Base-by-base conservation (phyloP, 768 basidiomycete genomes). In the Tricholoma sp. region DNA sequence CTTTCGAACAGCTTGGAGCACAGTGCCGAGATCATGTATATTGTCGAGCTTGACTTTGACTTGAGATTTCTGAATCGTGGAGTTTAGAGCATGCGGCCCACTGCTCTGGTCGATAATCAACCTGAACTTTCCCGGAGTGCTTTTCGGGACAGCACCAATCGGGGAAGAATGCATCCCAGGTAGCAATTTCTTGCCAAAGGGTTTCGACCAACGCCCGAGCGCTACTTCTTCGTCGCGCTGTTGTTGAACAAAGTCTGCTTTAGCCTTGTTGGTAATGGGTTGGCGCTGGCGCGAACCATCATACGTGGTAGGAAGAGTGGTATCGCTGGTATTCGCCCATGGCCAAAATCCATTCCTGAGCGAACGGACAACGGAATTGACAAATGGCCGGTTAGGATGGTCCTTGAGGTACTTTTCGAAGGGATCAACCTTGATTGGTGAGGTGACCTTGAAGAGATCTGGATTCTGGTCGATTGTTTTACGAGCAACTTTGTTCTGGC, bases 151-250 rank as follows among this genome's bases (percentile, higher is more conserved):
- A 2, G 67, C 69, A 32, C 70, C 61, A 0, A 79, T 62, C 0
- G 76, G 79, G 55, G 70, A 67, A 22, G 61, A 64, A 50, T 73
- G 71, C 78, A 82, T 81, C 0, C 79, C 79, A 0, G 76, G 78
- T 0, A 76, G 63, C 3, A 78, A 66, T 6, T 73, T 59, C 1
- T 56, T 27, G 1, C 69, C 69, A 61, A 79, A 78, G 1, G 69
- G 57, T 24, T 57, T 53, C 16, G 72, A 74, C 57, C 64, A 71
- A 21, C 66, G 63, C 5, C 58, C 63, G 19, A 59, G 52, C 32
- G 41, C 39, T 1, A 69, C 57, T 58, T 73, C 72, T 8, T 58
- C 56, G 22, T 71, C 67, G 1, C 64, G 57, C 57, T 76, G 73
- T 0, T 55, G 24, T 0, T 45, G 5, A 0, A 76, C 19, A 29